A percentile compares a stretch with the other conserved stretches of the same genome.
phyloP scores from a whole-genome alignment of 495 filamentous ascomycete genomes.

The Letharia lupina region DNA sequence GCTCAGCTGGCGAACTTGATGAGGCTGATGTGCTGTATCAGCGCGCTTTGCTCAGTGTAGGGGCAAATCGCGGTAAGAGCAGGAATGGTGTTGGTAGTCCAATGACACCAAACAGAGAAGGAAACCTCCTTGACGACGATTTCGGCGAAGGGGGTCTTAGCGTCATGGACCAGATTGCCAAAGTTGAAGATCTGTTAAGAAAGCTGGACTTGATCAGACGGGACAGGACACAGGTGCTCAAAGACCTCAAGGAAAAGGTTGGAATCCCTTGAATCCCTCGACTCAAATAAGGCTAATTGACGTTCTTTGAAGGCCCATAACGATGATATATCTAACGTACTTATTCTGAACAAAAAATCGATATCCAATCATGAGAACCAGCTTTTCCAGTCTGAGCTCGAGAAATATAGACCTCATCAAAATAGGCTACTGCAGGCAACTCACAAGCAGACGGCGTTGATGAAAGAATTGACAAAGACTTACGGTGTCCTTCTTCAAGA shows the following conservation, averaged over 20 bases:
- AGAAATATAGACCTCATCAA: conserved; percentile 93
- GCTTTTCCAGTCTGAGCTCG: conserved; percentile 86
- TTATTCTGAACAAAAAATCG: conserved; percentile 95
- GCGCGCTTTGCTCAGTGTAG: conserved; percentile 64
- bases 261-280: conserved; percentile 12
- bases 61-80: conserved; percentile 51
- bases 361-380: conserved; percentile 81
- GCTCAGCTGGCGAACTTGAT: conserved; percentile 75
- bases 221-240: conserved; percentile 82
- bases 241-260: conserved; percentile 96
- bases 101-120: conserved; percentile 47
- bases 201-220: conserved; percentile 86
- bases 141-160: conserved; percentile 70
- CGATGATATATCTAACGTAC: conserved; percentile 92
- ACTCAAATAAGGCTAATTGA: conserved; percentile 28
- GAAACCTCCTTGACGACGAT: conserved; percentile 81
- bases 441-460: conserved; percentile 84
- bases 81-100: conserved; percentile 56
- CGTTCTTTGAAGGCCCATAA: conserved; percentile 61
- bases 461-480: conserved; percentile 88
- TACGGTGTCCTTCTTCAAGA: conserved; percentile 88
- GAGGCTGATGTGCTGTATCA: conserved; percentile 87
- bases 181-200: conserved; percentile 85
- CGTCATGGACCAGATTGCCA: conserved; percentile 80
- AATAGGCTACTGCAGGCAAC: conserved; percentile 82